These are phyloP conservation scores for Obelidium mucronatum DNA, from an alignment of 192 early-diverging fungal genomes.

Conservation along the genomic window DNA sequence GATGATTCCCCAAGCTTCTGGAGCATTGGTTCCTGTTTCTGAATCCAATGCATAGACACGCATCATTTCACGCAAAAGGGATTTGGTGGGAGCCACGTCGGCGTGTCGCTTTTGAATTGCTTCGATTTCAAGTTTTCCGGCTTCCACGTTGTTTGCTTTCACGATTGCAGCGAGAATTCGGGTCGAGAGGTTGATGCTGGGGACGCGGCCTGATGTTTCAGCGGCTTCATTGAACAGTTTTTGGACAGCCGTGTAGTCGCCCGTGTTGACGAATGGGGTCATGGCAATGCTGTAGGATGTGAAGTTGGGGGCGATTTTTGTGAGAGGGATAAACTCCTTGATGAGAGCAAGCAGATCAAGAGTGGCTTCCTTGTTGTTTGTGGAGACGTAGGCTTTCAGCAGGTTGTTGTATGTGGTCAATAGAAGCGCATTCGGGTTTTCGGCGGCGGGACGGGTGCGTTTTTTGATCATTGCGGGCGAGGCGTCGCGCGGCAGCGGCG, in stretches of 20 bases:
- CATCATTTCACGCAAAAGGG: conserved; percentile 12
- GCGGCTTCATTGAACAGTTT: conserved; percentile 2
- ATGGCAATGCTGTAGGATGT: neutral
- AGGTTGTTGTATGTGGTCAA: conserved; percentile 9
- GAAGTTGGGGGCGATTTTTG: neutral
- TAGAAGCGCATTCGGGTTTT: neutral
- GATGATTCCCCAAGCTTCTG: conserved; percentile 18
- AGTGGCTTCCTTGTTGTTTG: neutral
- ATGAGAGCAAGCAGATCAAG: conserved; percentile 7
- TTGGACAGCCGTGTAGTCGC: neutral
- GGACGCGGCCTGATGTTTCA: neutral
- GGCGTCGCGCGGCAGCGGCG: conserved; percentile 17
- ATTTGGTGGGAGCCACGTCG: neutral
- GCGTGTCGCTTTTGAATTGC: neutral
- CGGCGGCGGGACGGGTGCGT: conserved; percentile 7
- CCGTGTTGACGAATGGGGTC: conserved; percentile 5
- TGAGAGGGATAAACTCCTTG: neutral
- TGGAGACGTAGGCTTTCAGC: neutral
- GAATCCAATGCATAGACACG: conserved; percentile 10
- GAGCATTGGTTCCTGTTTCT: neutral
- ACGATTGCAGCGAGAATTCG: neutral
- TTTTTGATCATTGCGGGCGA: conserved; percentile 25
- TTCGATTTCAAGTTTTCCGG: neutral
- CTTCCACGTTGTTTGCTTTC: neutral
- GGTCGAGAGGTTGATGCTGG: neutral